Conservation (phyloP, 768 basidiomycete species). For the Naganishia friedmannii region DNA sequence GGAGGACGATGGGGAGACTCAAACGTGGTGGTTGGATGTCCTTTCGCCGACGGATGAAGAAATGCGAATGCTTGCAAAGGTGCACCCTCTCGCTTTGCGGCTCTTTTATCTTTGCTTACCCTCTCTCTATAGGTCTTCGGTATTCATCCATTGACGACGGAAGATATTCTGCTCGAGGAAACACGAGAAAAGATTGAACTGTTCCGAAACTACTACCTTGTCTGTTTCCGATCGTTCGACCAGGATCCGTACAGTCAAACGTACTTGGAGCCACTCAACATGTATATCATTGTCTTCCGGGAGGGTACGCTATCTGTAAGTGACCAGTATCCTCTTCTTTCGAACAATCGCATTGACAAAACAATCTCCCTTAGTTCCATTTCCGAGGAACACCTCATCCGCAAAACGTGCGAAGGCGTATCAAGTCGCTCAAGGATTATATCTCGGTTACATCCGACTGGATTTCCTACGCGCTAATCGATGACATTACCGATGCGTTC, state of each 20-base stretch:
- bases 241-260: constrained; percentile 97
- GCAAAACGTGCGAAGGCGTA: constrained; percentile 93
- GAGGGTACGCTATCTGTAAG: constrained; percentile 90
- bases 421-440: constrained; percentile 98
- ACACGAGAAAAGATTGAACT: constrained; percentile 99
- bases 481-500: constrained; percentile 99
- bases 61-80: constrained; percentile 95
- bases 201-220: constrained; percentile 96
- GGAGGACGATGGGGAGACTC: constrained; percentile 63
- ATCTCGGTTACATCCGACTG: constrained; percentile 98
- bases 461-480: constrained; percentile 99
- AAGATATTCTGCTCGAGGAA: constrained; percentile 99
- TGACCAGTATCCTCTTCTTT: constrained; percentile 30
- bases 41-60: constrained; percentile 93
- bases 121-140: constrained; percentile 71
- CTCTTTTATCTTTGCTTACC: not conserved
- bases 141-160: constrained; percentile 96
- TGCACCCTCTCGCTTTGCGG: constrained; percentile 46
- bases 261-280: constrained; percentile 94
- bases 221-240: constrained; percentile 98
- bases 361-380: constrained; percentile 66
- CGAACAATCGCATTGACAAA: not conserved
- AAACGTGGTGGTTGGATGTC: constrained; percentile 97
- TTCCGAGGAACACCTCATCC: constrained; percentile 96
- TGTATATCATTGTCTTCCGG: constrained; percentile 99